Base-by-base conservation (phyloP, 2,329 filamentous ascomycete species). In the Aspergillus fructus region DNA sequence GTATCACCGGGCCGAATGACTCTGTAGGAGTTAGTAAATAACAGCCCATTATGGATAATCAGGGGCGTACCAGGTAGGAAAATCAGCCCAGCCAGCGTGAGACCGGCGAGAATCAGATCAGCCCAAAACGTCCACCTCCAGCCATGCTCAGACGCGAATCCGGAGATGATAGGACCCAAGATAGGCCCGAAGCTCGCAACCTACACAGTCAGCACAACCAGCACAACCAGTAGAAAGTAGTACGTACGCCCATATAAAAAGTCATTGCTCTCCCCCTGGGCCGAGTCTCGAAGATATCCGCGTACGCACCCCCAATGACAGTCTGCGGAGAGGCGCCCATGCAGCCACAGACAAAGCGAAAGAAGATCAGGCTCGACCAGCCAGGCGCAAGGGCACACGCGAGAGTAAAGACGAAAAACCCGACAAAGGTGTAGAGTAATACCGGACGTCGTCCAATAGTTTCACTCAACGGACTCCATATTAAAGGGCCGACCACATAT, bases 31-130 rank as follows among this genome's bases (percentile, higher is more conserved):
- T 64, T 17, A 64, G 59, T 30, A 21, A 21, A 4, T 21, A 21
- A 19, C 1, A 19, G 17, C 17, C 17, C 19, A 19, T 19, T 3
- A 21, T 21, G 21, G 21, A 21, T 21, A 19, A 15, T 15, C 8
- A 4, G 5, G 3, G 3, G 2, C 59, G 13, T 63, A 71, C 69
- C 69, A 15, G 85, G 87, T 56, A 91, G 79, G 59, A 87, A 79
- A n/a, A 85, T 56, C 13, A 90, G 73, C 1, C 85, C 75, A 2
- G 86, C 69, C 71, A 87, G 79, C 1, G 86, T 87, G 4, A 66
- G 61, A 3, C 68, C 77, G 2, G 88, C 89, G 54, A 90, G 78
- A 17, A 92, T 89, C 15, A 90, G 77, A 13, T 78, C 87, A 23
- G 91, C 81, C 83, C 77, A 78, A 39, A 80, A 81, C 0, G 74